phyloP scores from a whole-genome alignment of 108 stramenopile species.

The Skeletonema potamos region DNA sequence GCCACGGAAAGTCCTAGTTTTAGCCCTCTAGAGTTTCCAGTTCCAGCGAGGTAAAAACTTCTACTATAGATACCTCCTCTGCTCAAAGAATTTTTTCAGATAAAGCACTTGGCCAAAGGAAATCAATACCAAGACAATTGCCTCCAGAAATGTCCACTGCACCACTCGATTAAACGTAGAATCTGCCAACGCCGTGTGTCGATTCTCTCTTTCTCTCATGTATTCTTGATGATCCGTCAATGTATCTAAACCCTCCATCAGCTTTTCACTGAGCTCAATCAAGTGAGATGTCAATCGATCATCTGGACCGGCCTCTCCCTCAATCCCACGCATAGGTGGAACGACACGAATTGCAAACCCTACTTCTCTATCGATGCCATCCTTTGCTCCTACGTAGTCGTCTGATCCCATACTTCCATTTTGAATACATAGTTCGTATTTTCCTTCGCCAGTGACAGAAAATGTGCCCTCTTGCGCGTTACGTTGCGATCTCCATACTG shows the following conservation, averaged over 20 bases:
- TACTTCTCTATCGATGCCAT: conserved; percentile 38
- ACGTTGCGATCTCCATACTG: conserved; percentile 52
- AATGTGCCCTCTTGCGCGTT: conserved; percentile 62
- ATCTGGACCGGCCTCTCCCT: conserved; percentile 66
- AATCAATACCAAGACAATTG: conserved; percentile 62
- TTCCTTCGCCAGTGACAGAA: conserved; percentile 31
- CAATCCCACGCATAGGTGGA: conserved; percentile 40
- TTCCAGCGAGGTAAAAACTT: too few species aligned
- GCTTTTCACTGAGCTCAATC: conserved; percentile 19
- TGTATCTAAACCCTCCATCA: conserved; percentile 33
- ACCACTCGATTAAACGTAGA: conserved; percentile 56
- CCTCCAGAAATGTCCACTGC: conserved; percentile 77
- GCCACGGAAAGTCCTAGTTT: too few species aligned
- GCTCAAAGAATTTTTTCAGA: conserved; percentile 82
- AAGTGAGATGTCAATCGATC: conserved; percentile 32
- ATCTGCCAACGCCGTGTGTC: conserved; percentile 54
- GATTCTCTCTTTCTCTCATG: conserved; percentile 66
- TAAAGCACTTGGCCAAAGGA: conserved; percentile 79
- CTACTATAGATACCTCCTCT: conserved; percentile 66
- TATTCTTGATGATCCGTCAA: conserved; percentile 82
- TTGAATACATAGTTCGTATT: conserved; percentile 63
- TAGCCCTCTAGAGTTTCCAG: too few species aligned
- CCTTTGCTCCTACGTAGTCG: conserved; percentile 39
- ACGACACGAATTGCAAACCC: conserved; percentile 67
- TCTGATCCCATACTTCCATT: conserved; percentile 54